phyloP scores from a whole-genome alignment of 495 filamentous ascomycete species.

The Podospora pseudocomata region DNA sequence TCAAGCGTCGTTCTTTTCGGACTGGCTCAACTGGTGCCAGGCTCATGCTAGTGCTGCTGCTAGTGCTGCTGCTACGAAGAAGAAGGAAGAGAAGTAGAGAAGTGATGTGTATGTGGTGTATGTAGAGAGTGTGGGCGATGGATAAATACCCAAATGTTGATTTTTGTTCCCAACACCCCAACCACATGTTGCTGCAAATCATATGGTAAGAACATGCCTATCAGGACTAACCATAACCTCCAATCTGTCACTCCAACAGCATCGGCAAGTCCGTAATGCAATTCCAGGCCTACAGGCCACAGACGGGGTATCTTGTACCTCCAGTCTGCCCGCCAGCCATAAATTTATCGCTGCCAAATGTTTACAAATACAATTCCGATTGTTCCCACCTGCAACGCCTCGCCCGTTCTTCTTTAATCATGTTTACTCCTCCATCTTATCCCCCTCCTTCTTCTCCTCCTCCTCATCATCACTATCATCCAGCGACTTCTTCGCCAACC shows the following conservation, averaged over 20 bases:
- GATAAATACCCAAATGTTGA: neutral
- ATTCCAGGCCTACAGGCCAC: neutral
- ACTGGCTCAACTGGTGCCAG: constrained; percentile 59
- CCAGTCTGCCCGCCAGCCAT: neutral
- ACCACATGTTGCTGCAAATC: neutral
- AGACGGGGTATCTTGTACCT: neutral
- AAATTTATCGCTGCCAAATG: constrained; percentile 12
- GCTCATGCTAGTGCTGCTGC: constrained; percentile 37
- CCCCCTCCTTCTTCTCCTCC: constrained; percentile 45
- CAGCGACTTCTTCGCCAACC: constrained; percentile 72
- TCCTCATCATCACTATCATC: constrained; percentile 72
- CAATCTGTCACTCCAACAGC: neutral
- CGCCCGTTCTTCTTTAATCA: neutral
- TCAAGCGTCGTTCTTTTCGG: constrained; percentile 47
- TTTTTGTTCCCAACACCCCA: constrained; percentile 12
- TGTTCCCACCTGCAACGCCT: constrained; percentile 8
- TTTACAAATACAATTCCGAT: constrained; percentile 18
- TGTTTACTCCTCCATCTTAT: constrained; percentile 73
- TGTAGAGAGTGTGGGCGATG: neutral
- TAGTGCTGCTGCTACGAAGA: constrained; percentile 6
- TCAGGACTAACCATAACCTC: neutral
- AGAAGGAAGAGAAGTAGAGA: constrained; percentile 14
- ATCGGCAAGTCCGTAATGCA: neutral
- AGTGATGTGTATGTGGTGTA: neutral
- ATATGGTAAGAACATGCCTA: too few species aligned